These are phyloP conservation scores for Ceratorhiza oryzae-sativae DNA, from an alignment of 1,284 basidiomycete genomes.

Conservation along the genomic window DNA sequence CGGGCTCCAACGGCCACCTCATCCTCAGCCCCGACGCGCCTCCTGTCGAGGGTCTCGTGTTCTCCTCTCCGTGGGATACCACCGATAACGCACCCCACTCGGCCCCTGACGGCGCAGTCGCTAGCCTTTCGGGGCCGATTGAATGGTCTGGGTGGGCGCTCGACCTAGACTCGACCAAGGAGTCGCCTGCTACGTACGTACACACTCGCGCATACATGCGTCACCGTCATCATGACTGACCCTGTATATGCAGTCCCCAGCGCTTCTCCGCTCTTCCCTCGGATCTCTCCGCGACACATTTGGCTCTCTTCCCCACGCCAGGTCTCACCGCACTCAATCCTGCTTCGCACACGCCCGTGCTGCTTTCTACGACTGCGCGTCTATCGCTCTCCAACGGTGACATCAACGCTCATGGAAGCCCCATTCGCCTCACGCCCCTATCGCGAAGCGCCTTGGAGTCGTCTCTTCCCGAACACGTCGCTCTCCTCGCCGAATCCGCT, in stretches of 20 bases:
- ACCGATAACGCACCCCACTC: conserved; percentile 12
- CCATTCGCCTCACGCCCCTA: conserved; percentile 8
- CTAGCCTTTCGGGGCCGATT: conserved; percentile 19
- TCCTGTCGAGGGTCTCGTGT: conserved; percentile 28
- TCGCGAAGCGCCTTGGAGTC: conserved; percentile 16
- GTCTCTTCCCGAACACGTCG: conserved; percentile 22
- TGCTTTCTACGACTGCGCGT: conserved; percentile 13
- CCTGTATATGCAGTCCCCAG: conserved; percentile 26
- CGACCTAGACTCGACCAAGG: conserved; percentile 22
- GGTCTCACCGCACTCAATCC: conserved; percentile 22
- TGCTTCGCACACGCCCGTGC: conserved; percentile 17
- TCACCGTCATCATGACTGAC: conserved; percentile 4
- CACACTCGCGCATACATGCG: neutral
- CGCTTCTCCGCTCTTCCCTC: conserved; percentile 29
- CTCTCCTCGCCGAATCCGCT: neutral
- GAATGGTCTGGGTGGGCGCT: conserved; percentile 34
- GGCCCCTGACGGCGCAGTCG: conserved; percentile 8
- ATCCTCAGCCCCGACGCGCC: conserved; percentile 20
- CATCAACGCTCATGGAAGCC: conserved; percentile 12
- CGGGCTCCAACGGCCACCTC: conserved; percentile 31
- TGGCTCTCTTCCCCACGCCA: conserved; percentile 31
- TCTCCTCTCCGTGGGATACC: neutral
- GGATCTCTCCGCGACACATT: conserved; percentile 16
- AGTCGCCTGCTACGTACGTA: conserved; percentile 18
- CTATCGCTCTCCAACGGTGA: conserved; percentile 10